Base-by-base conservation (phyloP, 148 eudicot genomes). In the Rheum nobile region DNA sequence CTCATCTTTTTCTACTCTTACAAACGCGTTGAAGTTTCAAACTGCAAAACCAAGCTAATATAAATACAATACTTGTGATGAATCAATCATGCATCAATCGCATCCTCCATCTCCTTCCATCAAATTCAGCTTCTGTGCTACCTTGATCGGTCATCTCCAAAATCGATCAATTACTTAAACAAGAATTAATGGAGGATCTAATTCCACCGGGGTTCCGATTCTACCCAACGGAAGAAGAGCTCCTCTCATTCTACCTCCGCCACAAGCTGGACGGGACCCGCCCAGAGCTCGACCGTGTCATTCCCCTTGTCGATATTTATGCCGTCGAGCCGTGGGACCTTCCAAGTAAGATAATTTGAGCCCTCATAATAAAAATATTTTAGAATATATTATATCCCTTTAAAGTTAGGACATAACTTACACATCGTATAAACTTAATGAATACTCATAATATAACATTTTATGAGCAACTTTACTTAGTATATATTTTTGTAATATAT, bases 201-300 rank as follows among this genome's bases (percentile, higher is more conserved):
- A 22, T 72, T 26, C 78, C 79, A 43, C 78, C 84, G 0, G 84
- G 84, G 24, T 81, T 71, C 59, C 78, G 84, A 2, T 81, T 81
- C 79, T 81, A 81, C 67, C 84, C 84, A 1, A 81, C 84, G 0
- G 84, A 81, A 54, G 81, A 78, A 75, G 84, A 81, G 77, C 84
- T 81, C 54, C 67, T 81, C 67, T 22, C 78, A 38, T 81, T 81
- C 76, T 81, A 78, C 71, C 84, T 81, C 42, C 71, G 24, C 34
- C 47, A 81, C 54, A 81, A 67, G 75, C 78, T 81, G 6, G 32
- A 81, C 13, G 55, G 42, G 17, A 69, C 2, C 6, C 37, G 38
- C 3, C 76, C 81, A 6, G 71, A 78, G 54, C 61, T 81, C 31
- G 57, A 81, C 44, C 28, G 63, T 17, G 78, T 78, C 67, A 81